Evolutionary conservation across 495 filamentous ascomycete species (phyloP).

Genomic region (Penicillium coffeae): DNA sequence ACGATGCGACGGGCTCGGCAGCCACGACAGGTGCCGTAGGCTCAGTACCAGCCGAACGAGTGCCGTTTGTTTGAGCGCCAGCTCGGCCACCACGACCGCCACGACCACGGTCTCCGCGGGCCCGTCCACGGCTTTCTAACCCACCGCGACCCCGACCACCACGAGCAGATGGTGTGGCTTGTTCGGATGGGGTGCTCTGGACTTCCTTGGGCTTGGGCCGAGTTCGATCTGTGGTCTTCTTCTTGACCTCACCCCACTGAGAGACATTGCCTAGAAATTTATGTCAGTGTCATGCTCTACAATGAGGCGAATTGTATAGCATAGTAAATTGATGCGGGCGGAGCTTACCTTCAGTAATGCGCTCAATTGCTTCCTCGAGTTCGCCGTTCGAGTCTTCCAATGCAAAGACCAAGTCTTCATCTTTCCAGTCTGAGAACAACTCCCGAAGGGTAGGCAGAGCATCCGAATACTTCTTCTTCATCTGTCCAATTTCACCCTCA

Average conservation of each 20-base stretch:
- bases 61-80: constrained; percentile 54
- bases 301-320: too few relatives aligned
- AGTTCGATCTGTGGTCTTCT: constrained; percentile 77
- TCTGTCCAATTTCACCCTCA: constrained; percentile 82
- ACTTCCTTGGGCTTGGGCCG: constrained; percentile 80
- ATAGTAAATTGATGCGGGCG: constrained; percentile 13
- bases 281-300: not conserved
- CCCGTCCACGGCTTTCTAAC: constrained; percentile 63
- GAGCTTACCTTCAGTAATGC: constrained; percentile 81
- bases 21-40: constrained; percentile 21
- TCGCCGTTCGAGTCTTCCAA: constrained; percentile 90
- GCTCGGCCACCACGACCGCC: constrained; percentile 69
- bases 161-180: constrained; percentile 48
- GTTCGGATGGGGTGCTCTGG: constrained; percentile 48
- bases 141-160: constrained; percentile 64
- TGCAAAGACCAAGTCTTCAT: constrained; percentile 86
- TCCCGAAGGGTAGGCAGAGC: constrained; percentile 78
- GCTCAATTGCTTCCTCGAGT: constrained; percentile 74
- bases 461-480: constrained; percentile 80
- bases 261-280: constrained; percentile 68
- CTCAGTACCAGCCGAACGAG: constrained; percentile 34
- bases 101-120: constrained; percentile 71
- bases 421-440: constrained; percentile 87
- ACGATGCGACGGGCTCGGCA: constrained; percentile 40
- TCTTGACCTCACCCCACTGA: constrained; percentile 95